Evolutionary conservation across 2,329 filamentous ascomycete species (phyloP).

Genomic region (Neofusicoccum cordaticola): DNA sequence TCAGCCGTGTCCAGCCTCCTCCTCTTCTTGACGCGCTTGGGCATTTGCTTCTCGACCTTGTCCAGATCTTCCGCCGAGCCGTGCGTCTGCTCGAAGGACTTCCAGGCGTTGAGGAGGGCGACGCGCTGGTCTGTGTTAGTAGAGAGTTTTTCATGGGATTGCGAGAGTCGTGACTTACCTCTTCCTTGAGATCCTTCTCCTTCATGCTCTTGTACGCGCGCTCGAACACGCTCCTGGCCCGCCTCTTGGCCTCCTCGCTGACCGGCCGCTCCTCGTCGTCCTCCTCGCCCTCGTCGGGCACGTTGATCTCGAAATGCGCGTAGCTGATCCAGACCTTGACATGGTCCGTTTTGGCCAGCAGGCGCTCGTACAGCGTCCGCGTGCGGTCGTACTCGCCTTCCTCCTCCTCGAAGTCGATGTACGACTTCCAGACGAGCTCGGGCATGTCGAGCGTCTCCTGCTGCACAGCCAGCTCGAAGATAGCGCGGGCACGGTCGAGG

Average conservation of each 20-base stretch:
- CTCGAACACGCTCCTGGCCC: conserved; percentile 80
- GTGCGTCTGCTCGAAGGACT: conserved; percentile 84
- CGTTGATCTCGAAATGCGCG: conserved; percentile 96
- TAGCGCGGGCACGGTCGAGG: conserved; percentile 78
- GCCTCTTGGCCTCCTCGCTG: conserved; percentile 77
- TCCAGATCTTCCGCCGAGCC: conserved; percentile 73
- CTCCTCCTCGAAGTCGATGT: conserved; percentile 98
- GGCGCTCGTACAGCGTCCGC: conserved; percentile 78
- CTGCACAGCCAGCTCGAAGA: conserved; percentile 84
- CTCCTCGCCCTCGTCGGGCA: conserved; percentile 70
- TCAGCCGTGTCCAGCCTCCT: conserved; percentile 83
- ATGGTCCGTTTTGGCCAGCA: conserved; percentile 93
- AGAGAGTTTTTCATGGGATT: neutral
- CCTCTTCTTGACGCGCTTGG: conserved; percentile 85
- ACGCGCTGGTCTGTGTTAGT: conserved; percentile 60
- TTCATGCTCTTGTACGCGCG: conserved; percentile 84
- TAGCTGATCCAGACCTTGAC: conserved; percentile 99
- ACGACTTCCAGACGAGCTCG: conserved; percentile 94
- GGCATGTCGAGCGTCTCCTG: conserved; percentile 92
- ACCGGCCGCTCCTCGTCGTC: conserved; percentile 61
- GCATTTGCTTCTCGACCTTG: conserved; percentile 89
- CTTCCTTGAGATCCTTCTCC: conserved; percentile 85
- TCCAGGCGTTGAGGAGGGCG: conserved; percentile 85
- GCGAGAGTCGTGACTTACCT: conserved; percentile 47
- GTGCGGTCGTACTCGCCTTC: conserved; percentile 87